Conservation (phyloP, 495 filamentous ascomycete genomes). For the Xylaria longipes region DNA sequence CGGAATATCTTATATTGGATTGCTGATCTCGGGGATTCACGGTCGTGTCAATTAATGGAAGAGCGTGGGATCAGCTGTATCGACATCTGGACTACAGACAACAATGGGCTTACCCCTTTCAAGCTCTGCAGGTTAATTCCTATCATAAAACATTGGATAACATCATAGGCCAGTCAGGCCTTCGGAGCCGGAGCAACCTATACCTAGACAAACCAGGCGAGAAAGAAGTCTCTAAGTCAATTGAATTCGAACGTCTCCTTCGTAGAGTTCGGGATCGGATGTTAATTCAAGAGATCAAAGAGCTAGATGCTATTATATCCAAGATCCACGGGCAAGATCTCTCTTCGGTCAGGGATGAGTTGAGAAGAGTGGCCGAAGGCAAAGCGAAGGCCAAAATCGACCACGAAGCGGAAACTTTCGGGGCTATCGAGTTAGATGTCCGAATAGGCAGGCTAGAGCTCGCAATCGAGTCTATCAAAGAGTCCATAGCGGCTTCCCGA, state of each 20-base stretch:
- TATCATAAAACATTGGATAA: not conserved
- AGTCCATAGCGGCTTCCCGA: slow-evolving; percentile 5
- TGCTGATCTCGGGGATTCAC: not conserved
- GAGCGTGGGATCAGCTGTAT: not conserved
- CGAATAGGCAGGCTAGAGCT: slow-evolving; percentile 5
- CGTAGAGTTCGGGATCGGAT: slow-evolving; percentile 13
- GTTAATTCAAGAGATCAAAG: slow-evolving; percentile 2
- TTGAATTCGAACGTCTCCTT: slow-evolving; percentile 9
- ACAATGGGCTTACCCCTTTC: not conserved
- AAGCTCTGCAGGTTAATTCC: not conserved
- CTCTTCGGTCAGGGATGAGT: not conserved
- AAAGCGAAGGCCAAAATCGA: slow-evolving; percentile 12
- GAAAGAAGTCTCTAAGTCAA: not conserved
- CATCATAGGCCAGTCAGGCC: not conserved
- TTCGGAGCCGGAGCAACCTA: not conserved
- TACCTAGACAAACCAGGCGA: not conserved
- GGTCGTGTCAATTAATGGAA: not conserved
- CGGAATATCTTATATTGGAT: not conserved
- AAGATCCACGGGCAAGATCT: not conserved
- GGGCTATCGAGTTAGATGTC: slow-evolving; percentile 12
- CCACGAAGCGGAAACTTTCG: slow-evolving; percentile 16
- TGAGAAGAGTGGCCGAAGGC: not conserved
- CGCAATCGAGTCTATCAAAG: slow-evolving; percentile 11
- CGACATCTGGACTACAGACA: not conserved
- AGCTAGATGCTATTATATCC: not conserved